These are phyloP conservation scores for Aureobasidium sp. DNA, from an alignment of 2,329 filamentous ascomycete genomes.

Conservation along the genomic window DNA sequence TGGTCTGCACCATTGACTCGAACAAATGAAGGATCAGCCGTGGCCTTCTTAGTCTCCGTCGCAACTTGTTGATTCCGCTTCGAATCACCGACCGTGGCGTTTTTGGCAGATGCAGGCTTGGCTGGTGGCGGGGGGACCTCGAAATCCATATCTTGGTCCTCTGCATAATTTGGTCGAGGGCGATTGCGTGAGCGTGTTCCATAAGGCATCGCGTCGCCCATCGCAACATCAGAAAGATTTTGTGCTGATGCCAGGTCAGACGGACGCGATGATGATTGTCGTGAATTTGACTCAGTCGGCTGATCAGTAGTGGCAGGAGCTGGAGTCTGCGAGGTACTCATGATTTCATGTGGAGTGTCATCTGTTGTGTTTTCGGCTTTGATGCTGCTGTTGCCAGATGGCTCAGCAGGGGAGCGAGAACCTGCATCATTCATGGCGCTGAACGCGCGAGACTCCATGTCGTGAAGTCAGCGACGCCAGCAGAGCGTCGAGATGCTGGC, in stretches of 20 bases:
- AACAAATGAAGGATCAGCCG: constrained; percentile 19
- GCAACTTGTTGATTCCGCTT: constrained; percentile 49
- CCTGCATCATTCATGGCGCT: constrained; percentile 12
- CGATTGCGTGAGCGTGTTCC: constrained; percentile 92
- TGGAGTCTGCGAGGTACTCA: constrained; percentile 11
- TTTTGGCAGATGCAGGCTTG: constrained; percentile 42
- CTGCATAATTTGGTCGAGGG: constrained; percentile 86
- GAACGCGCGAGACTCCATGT: constrained; percentile 10
- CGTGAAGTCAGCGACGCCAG: constrained; percentile 3
- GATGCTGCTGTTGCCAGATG: neutral
- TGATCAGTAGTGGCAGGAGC: neutral
- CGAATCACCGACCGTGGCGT: constrained; percentile 13
- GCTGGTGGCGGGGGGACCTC: constrained; percentile 55
- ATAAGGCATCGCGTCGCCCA: constrained; percentile 57
- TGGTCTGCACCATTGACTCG: constrained; percentile 2
- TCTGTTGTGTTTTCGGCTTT: neutral
- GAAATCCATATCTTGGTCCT: constrained; percentile 76
- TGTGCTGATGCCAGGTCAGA: neutral
- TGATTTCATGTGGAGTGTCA: constrained; percentile 5
- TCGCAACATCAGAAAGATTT: constrained; percentile 21
- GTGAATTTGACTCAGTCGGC: neutral
- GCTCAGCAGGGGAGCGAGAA: neutral
- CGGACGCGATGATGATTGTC: constrained; percentile 12
- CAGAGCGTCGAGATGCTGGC: constrained; percentile 4
- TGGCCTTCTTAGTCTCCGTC: constrained; percentile 22